Conservation (phyloP, 2,329 filamentous ascomycete genomes). For the Albophoma yamanashiensis region DNA sequence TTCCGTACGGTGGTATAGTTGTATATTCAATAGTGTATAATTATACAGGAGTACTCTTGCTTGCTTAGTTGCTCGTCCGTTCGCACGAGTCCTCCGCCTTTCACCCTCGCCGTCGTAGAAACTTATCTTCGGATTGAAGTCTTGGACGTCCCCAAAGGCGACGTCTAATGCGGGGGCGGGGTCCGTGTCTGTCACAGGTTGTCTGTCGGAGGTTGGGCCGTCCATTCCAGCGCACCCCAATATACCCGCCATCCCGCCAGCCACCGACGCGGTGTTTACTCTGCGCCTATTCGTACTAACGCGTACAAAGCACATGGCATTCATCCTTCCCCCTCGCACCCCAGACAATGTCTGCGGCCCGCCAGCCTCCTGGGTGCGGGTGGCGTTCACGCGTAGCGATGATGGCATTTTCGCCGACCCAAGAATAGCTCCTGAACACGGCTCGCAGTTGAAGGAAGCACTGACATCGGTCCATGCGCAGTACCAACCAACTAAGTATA, state of each 20-base stretch:
- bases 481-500: too few species aligned
- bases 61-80: constrained; percentile 2
- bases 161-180: background rate
- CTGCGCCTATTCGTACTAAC: background rate
- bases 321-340: too few species aligned
- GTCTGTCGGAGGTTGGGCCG: background rate
- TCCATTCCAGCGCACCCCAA: background rate
- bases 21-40: constrained; percentile 14
- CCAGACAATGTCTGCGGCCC: background rate
- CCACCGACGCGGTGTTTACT: background rate
- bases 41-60: constrained; percentile 6
- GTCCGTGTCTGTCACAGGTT: background rate
- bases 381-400: background rate
- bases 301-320: background rate
- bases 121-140: background rate
- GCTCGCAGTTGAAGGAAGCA: background rate
- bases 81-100: background rate
- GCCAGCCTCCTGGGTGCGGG: background rate
- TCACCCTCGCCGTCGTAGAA: background rate
- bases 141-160: too few species aligned
- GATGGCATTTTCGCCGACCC: background rate
- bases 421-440: background rate
- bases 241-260: background rate
- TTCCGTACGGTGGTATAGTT: constrained; percentile 7
- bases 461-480: background rate